Evolutionary conservation across 306 rosid genomes (phyloP).

Genomic region (Mucuna pruriens): DNA sequence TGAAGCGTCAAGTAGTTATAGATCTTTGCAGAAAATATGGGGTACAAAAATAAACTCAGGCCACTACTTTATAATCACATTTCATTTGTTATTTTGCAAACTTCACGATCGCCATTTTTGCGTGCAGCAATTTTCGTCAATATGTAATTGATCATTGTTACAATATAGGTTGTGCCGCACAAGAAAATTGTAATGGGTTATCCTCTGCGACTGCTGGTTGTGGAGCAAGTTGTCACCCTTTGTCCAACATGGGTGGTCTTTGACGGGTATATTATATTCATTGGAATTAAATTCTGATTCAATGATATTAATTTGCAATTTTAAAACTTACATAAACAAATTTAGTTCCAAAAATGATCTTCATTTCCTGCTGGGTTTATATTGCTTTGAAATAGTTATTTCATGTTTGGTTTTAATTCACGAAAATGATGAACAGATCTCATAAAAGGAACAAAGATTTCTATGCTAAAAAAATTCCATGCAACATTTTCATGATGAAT

Average conservation of each 20-base stretch:
- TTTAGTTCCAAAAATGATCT: background rate
- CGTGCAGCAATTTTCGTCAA: no score
- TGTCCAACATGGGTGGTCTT: slow-evolving; percentile 52
- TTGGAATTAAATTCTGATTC: background rate
- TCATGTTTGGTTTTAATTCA: background rate
- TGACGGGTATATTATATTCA: slow-evolving; percentile 51
- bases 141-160: background rate
- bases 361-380: background rate
- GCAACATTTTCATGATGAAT: slow-evolving; percentile 60
- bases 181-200: slow-evolving; percentile 67
- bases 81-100: background rate
- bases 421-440: slow-evolving; percentile 43
- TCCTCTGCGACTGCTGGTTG: slow-evolving; percentile 45
- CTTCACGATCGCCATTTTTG: background rate
- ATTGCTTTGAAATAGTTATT: slow-evolving; percentile 2
- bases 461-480: slow-evolving; percentile 49
- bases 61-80: background rate
- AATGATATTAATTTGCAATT: background rate
- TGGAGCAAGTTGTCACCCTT: slow-evolving; percentile 50
- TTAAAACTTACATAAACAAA: background rate
- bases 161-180: slow-evolving; percentile 52
- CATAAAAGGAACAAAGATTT: slow-evolving; percentile 47
- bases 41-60: slow-evolving; percentile 30
- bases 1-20: slow-evolving; percentile 48
- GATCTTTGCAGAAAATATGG: slow-evolving; percentile 59